Conservation (phyloP, 2,329 filamentous ascomycete genomes). For the Parastagonospora nodorum region DNA sequence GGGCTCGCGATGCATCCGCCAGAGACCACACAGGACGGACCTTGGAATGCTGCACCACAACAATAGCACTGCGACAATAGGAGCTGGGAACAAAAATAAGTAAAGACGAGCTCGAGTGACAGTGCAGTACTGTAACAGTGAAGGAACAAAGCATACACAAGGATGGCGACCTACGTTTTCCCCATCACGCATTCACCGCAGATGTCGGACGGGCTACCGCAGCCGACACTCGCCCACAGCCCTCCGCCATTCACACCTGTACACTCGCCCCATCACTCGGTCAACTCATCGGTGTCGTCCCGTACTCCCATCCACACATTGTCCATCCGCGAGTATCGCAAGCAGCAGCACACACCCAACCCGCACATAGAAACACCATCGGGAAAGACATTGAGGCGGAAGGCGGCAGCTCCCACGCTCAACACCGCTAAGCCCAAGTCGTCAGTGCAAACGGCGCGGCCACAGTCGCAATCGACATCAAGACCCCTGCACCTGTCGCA, state of each 20-base stretch:
- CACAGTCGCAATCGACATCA: conserved; percentile 16
- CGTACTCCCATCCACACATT: conserved; percentile 41
- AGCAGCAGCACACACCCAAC: conserved; percentile 43
- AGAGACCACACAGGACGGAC: conserved; percentile 10
- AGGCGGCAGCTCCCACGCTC: conserved; percentile 40
- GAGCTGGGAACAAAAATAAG: not conserved
- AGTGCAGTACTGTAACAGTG: not conserved
- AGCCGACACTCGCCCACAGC: conserved; percentile 16
- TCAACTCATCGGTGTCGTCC: conserved; percentile 38
- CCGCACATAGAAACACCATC: conserved; percentile 31
- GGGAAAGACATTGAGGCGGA: conserved; percentile 44
- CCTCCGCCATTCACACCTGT: conserved; percentile 34
- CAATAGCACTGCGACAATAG: conserved; percentile 16
- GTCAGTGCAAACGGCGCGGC: conserved; percentile 13
- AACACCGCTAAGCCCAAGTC: conserved; percentile 38
- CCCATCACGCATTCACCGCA: conserved; percentile 32
- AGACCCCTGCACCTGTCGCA: conserved; percentile 35
- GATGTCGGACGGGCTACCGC: conserved; percentile 20
- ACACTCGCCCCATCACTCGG: conserved; percentile 46
- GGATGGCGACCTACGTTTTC: conserved; percentile 25
- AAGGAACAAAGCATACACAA: conserved; percentile 1
- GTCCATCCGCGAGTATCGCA: conserved; percentile 48
- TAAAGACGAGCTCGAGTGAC: not conserved
- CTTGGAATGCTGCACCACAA: conserved; percentile 11
- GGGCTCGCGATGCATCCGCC: conserved; percentile 20